Percentiles rank a stretch among this genome's conserved stretches.
These are phyloP conservation scores for Mitragyna speciosa DNA, from an alignment of 257 asterid species.

Conservation along the genomic window DNA sequence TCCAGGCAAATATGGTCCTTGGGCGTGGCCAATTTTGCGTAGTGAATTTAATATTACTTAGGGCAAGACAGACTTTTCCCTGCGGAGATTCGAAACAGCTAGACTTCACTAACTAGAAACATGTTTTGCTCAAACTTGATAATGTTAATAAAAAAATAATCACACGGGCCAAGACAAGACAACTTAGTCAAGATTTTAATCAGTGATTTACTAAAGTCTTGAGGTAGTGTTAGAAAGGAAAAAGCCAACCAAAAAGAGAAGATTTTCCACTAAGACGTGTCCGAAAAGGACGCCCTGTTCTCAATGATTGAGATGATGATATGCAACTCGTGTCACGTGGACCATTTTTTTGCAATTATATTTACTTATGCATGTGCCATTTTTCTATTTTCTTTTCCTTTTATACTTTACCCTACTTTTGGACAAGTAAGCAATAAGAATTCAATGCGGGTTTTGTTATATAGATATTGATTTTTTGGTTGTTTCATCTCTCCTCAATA, in stretches of 20 bases:
- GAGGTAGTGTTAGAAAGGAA: constrained; percentile 6
- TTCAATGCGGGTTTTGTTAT: no score
- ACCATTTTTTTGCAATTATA: background rate
- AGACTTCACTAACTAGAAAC: background rate
- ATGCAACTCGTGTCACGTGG: background rate
- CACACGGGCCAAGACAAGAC: background rate
- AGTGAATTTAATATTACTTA: background rate
- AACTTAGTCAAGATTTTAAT: background rate
- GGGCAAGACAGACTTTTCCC: background rate
- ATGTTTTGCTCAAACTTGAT: background rate
- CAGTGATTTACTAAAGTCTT: no score
- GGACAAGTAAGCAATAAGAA: background rate
- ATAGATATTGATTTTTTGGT: no score
- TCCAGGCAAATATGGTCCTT: constrained; percentile 5
- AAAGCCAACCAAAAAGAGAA: background rate
- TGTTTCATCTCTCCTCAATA: background rate
- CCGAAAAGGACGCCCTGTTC: background rate
- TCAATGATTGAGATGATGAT: constrained; percentile 2
- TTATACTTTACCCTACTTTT: background rate
- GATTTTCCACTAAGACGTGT: constrained; percentile 3
- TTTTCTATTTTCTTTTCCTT: background rate
- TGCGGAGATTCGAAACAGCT: constrained; percentile 3
- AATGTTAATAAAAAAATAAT: no score
- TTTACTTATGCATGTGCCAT: background rate
- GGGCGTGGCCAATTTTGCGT: background rate